phyloP scores from a whole-genome alignment of 148 eudicot genomes.

The Rhododendron simsii region DNA sequence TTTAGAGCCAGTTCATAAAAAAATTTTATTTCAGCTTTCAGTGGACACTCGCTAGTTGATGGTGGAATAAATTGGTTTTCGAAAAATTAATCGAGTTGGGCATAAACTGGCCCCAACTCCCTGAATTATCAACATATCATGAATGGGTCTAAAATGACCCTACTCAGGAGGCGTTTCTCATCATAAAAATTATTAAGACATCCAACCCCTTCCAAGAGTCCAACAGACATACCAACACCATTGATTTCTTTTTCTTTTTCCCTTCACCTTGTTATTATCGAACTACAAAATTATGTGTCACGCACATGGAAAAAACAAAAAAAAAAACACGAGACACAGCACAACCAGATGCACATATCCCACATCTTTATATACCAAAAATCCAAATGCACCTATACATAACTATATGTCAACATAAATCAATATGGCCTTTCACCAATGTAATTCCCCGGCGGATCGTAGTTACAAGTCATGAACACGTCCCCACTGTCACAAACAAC shows the following conservation, averaged over 20 bases:
- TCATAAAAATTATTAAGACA: not conserved
- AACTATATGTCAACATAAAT: not conserved
- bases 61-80: no score
- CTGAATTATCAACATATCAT: no score
- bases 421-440: constrained; percentile 70
- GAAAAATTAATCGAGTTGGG: no score
- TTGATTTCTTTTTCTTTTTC: not conserved
- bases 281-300: not conserved
- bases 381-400: not conserved
- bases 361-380: not conserved
- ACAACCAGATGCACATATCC: not conserved
- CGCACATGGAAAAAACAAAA: not conserved
- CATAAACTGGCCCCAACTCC: no score
- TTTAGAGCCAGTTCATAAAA: no score
- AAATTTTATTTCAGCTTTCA: no score
- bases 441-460: constrained; percentile 66
- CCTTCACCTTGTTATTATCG: not conserved
- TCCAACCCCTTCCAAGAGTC: not conserved
- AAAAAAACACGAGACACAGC: not conserved
- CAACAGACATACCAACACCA: not conserved
- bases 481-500: constrained; percentile 75
- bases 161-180: no score
- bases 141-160: no score
- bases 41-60: no score
- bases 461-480: constrained; percentile 86